Evolutionary conservation across 2,329 filamentous ascomycete genomes (phyloP).

Genomic region (Pseudophaeomoniella oleicola): DNA sequence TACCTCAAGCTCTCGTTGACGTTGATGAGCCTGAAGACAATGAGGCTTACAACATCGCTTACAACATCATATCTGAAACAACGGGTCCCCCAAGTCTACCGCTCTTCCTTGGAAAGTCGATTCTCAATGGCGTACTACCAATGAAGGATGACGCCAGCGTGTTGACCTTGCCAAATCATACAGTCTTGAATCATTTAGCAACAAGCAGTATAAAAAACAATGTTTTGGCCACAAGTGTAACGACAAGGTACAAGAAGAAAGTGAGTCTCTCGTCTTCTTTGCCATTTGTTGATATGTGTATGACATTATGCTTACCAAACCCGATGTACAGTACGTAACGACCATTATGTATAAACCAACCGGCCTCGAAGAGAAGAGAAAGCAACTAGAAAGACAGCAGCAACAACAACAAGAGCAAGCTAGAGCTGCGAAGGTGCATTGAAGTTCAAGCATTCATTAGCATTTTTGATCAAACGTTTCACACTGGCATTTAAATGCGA

Average conservation of each 20-base stretch:
- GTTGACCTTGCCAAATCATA: slow-evolving; percentile 91
- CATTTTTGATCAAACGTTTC: too few species aligned
- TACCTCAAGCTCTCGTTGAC: slow-evolving; percentile 76
- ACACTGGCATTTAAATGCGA: too few species aligned
- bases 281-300: slow-evolving; percentile 3
- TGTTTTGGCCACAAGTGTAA: slow-evolving; percentile 86
- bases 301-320: neutral
- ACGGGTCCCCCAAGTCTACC: slow-evolving; percentile 73
- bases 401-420: slow-evolving; percentile 2
- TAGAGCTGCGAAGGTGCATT: too few species aligned
- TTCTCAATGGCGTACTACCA: slow-evolving; percentile 76
- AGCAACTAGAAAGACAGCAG: neutral
- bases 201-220: slow-evolving; percentile 98
- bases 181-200: slow-evolving; percentile 86
- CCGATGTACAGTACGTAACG: slow-evolving; percentile 65
- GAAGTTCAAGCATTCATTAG: too few species aligned
- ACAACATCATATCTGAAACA: slow-evolving; percentile 61
- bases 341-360: slow-evolving; percentile 96
- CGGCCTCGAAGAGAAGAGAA: slow-evolving; percentile 20
- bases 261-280: slow-evolving; percentile 13
- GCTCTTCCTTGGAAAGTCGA: slow-evolving; percentile 84
- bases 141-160: slow-evolving; percentile 99
- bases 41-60: slow-evolving; percentile 57
- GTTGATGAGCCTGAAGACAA: slow-evolving; percentile 75
- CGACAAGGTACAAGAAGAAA: slow-evolving; percentile 94